Evolutionary conservation across 441 rosid species (phyloP).

Genomic region (Eutrema salsugineum): DNA sequence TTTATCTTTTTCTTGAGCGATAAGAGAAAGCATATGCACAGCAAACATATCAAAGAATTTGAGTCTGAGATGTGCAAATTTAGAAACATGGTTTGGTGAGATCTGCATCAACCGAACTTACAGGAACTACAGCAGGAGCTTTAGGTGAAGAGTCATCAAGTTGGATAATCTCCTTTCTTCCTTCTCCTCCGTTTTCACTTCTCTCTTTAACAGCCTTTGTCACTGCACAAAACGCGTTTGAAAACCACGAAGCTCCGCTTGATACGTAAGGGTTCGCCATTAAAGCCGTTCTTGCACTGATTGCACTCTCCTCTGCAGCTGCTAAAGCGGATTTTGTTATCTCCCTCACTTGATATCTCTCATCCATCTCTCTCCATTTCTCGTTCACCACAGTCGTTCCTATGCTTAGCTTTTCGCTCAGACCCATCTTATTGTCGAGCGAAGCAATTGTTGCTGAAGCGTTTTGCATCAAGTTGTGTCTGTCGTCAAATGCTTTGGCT

Average conservation of each 20-base stretch:
- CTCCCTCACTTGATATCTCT: conserved; percentile 53
- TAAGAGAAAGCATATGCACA: conserved; percentile 16
- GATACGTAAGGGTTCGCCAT: conserved; percentile 52
- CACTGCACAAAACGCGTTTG: conserved; percentile 48
- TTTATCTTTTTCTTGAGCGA: conserved; percentile 6
- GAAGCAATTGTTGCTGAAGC: conserved; percentile 73
- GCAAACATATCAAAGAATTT: conserved; percentile 16
- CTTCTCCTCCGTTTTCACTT: conserved; percentile 44
- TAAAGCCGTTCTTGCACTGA: conserved; percentile 47
- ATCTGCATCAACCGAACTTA: conserved; percentile 33
- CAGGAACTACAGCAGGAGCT: conserved; percentile 40
- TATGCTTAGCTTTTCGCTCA: conserved; percentile 50
- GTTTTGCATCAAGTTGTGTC: conserved; percentile 46
- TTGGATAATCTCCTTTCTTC: conserved; percentile 32
- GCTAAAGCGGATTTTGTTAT: conserved; percentile 51
- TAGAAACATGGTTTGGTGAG: conserved; percentile 15
- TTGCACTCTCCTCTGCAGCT: conserved; percentile 60
- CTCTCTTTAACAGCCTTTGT: conserved; percentile 55
- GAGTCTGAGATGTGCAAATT: not conserved
- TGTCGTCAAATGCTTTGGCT: conserved; percentile 63
- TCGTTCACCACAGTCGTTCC: conserved; percentile 58
- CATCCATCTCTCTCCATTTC: conserved; percentile 57
- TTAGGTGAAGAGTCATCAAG: conserved; percentile 31
- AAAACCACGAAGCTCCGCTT: conserved; percentile 62
- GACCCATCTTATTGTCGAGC: conserved; percentile 50